Conservation (phyloP, 306 rosid genomes). For the Fragaria ananassa region DNA sequence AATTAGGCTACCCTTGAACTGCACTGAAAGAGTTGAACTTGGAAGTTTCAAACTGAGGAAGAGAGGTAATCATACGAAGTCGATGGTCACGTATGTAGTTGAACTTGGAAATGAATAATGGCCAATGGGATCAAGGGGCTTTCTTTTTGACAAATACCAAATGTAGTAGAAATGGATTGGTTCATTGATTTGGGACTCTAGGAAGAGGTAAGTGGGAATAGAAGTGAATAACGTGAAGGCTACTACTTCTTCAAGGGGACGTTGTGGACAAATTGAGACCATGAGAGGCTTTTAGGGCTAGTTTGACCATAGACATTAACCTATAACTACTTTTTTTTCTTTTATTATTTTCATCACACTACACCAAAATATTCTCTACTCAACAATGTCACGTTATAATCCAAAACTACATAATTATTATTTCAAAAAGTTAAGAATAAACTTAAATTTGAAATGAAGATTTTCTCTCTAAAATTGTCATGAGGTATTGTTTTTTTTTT, state of each 20-base stretch:
- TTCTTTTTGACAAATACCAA: not conserved
- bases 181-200: not conserved
- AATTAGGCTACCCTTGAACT: not conserved
- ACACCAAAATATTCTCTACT: no score
- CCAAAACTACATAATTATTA: no score
- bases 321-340: not conserved
- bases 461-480: no score
- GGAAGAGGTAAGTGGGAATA: not conserved
- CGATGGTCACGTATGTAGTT: not conserved
- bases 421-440: no score
- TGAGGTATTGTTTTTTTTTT: no score
- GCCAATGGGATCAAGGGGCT: not conserved
- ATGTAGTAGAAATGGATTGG: not conserved
- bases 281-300: not conserved
- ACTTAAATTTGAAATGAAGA: no score
- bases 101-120: not conserved
- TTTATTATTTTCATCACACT: no score
- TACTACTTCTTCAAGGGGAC: not conserved
- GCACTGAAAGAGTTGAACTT: not conserved
- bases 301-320: not conserved
- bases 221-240: not conserved
- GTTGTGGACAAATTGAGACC: slow-evolving; percentile 20
- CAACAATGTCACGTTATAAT: no score
- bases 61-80: not conserved
- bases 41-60: not conserved